These are phyloP conservation scores for Halophytophthora batemanensis DNA, from an alignment of 352 stramenopile genomes.

Conservation along the genomic window DNA sequence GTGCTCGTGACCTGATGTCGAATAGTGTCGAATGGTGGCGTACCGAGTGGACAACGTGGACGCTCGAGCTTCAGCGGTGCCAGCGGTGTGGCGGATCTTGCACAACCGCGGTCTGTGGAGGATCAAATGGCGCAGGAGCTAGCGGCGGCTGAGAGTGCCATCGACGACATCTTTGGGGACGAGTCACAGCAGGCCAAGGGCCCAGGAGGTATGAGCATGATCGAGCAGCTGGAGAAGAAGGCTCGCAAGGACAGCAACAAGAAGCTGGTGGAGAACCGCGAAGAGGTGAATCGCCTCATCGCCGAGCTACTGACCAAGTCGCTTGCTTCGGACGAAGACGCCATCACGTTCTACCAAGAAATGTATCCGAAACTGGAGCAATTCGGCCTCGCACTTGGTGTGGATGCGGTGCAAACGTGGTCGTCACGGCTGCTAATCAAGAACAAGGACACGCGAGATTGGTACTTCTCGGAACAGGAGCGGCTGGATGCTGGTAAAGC, in stretches of 20 bases:
- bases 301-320: slow-evolving; percentile 43
- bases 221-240: slow-evolving; percentile 87
- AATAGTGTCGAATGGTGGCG: slow-evolving; percentile 41
- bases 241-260: slow-evolving; percentile 84
- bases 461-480: slow-evolving; percentile 82
- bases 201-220: slow-evolving; percentile 80
- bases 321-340: slow-evolving; percentile 59
- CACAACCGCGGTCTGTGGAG: slow-evolving; percentile 47
- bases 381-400: slow-evolving; percentile 60
- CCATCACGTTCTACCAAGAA: slow-evolving; percentile 61
- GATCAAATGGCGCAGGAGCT: slow-evolving; percentile 85
- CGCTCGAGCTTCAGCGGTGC: slow-evolving; percentile 14
- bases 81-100: slow-evolving; percentile 5
- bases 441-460: slow-evolving; percentile 85
- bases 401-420: slow-evolving; percentile 76
- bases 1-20: not conserved
- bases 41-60: slow-evolving; percentile 19
- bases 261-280: slow-evolving; percentile 76
- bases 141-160: slow-evolving; percentile 69
- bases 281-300: slow-evolving; percentile 62
- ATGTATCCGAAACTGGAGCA: slow-evolving; percentile 60
- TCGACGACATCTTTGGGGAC: slow-evolving; percentile 84
- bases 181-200: slow-evolving; percentile 67
- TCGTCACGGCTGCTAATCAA: slow-evolving; percentile 83
- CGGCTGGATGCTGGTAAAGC: slow-evolving; percentile 72